Conservation (phyloP, 139 green algal genomes). For the Tetradesmus obliquus region DNA sequence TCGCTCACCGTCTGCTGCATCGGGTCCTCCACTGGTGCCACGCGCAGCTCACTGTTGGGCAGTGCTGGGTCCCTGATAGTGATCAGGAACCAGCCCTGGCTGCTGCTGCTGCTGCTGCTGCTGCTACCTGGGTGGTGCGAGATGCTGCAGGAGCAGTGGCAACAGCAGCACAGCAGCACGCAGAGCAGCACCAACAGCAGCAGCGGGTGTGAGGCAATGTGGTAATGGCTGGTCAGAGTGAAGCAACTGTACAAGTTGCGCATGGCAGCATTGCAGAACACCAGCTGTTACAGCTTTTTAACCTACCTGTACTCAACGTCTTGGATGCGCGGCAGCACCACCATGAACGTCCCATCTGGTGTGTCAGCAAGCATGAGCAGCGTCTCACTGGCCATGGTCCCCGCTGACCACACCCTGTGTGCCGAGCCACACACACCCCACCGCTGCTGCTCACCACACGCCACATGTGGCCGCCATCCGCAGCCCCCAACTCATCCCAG, state of each 20-base stretch:
- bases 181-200: neutral
- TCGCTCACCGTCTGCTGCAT: constrained; percentile 37
- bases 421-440: too few species aligned
- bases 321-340: too few species aligned
- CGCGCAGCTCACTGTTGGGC: constrained; percentile 86
- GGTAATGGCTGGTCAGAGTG: too few species aligned
- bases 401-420: too few species aligned
- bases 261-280: too few species aligned
- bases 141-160: neutral
- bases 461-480: too few species aligned
- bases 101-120: constrained; percentile 49
- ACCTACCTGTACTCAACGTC: too few species aligned
- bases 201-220: neutral
- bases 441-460: too few species aligned
- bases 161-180: neutral
- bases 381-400: neutral
- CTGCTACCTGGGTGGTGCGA: constrained; percentile 34
- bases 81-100: constrained; percentile 64
- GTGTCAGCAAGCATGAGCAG: neutral
- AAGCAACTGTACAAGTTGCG: too few species aligned
- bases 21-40: constrained; percentile 64
- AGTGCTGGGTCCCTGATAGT: constrained; percentile 66
- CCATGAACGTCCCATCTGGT: neutral
- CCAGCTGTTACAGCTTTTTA: too few species aligned
- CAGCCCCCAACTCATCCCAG: too few species aligned